Conservation (phyloP, 1,139 yeast species). For the Suhomyces choctaworum region DNA sequence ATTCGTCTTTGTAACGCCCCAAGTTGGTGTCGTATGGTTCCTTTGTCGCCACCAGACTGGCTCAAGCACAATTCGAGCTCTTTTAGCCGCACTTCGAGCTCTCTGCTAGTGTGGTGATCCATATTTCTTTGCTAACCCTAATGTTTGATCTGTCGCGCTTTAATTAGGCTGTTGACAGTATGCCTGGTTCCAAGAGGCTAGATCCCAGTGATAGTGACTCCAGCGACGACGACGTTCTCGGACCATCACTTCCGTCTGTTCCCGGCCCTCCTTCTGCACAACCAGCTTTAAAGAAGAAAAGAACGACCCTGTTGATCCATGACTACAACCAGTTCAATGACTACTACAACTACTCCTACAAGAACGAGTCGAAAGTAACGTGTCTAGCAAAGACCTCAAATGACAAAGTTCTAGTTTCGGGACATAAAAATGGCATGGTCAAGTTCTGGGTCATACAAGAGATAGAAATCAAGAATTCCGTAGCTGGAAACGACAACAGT, state of each 20-base stretch:
- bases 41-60: conserved; percentile 4
- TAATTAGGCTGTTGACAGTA: too few species aligned
- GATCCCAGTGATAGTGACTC: conserved; percentile 3
- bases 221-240: conserved; percentile 10
- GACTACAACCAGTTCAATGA: conserved; percentile 8
- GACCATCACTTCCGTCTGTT: conserved; percentile 8
- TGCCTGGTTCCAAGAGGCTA: too few species aligned
- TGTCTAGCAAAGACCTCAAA: conserved; percentile 13
- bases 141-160: background rate
- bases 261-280: background rate
- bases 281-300: background rate
- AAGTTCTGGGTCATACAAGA: conserved; percentile 40
- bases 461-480: conserved; percentile 2
- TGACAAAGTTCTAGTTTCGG: conserved; percentile 28
- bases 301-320: conserved; percentile 1
- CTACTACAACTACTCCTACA: conserved; percentile 14
- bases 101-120: conserved; percentile 1
- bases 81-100: conserved; percentile 2
- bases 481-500: background rate
- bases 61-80: conserved; percentile 3
- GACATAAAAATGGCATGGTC: conserved; percentile 41
- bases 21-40: conserved; percentile 16
- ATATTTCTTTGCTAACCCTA: too few species aligned
- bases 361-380: conserved; percentile 13
- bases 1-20: conserved; percentile 19